Base-by-base conservation (phyloP, 2,329 filamentous ascomycete species). In the Torrubiella hemipterigena region DNA sequence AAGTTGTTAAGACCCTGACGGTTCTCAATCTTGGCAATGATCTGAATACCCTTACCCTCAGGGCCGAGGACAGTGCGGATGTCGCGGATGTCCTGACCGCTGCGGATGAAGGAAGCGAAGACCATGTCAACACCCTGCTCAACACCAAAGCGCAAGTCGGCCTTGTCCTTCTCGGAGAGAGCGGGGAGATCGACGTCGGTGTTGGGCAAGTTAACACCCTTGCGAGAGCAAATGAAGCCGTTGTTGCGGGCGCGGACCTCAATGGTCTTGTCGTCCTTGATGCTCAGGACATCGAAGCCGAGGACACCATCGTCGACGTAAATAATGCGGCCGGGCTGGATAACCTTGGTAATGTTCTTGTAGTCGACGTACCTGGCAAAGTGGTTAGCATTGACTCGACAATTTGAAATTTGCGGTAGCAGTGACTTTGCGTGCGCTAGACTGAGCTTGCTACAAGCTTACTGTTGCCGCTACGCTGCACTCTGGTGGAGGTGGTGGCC, bases 21-120 rank as follows among this genome's bases (percentile, higher is more conserved):
- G 72, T 98, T 98, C 76, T 98, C 91, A 47, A 98, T 94, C 81
- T 98, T 98, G 73, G 91, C 82, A 57, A 98, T 96, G 66, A 98
- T 94, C 69, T 98, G 89, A 52, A 98, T 95, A 59, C 93, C 79
- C 65, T 82, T 85, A 61, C 91, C 91, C 27, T 93, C 81, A 52
- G 85, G 73, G 40, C 91, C 91, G 31, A 98, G 77, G 40, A 96
- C 81, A 43, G 81, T 73, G 45, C 91, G 89, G 59, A 98, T 98
- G 51, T 87, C 77, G 46, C 69, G 74, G 67, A 98, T 94, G 58
- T 98, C 91, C 55, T 86, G 80, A 37, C 81, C 89, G 39, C 82
- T 81, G 48, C 91, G 89, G 61, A 98, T 98, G 59, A 98, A 98
- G 1, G 87, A 95, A 40, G 91, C 91, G 55, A 98, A 98, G 50